phyloP scores from a whole-genome alignment of 129 eudicot genomes.

The Centella asiatica region DNA sequence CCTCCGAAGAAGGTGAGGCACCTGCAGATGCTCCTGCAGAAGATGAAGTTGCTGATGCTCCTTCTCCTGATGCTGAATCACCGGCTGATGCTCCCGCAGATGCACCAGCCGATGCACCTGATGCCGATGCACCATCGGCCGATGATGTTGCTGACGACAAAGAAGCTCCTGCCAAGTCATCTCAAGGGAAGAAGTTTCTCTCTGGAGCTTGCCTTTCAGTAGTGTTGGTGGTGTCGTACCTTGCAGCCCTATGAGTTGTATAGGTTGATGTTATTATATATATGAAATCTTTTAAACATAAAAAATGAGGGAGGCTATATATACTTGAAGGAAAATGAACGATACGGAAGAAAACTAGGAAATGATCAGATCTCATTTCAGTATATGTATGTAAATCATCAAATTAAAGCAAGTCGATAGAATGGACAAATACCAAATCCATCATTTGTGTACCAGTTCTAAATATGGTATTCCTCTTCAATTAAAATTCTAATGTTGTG shows the following conservation, averaged over 20 bases:
- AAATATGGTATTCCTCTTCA: too few relatives aligned
- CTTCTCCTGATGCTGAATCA: background rate
- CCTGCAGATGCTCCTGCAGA: background rate
- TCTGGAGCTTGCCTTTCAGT: conserved; percentile 2
- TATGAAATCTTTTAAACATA: too few relatives aligned
- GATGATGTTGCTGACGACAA: background rate
- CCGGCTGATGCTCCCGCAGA: background rate
- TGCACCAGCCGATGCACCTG: conserved; percentile 9
- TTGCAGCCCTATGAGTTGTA: background rate
- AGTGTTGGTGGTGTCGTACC: conserved; percentile 4
- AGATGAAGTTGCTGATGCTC: background rate
- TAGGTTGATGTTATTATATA: too few relatives aligned
- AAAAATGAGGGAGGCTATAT: too few relatives aligned
- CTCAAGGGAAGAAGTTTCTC: conserved; percentile 1
- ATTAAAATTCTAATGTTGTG: too few relatives aligned
- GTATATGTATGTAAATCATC: too few relatives aligned
- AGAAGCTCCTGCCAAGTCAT: background rate
- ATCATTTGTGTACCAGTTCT: too few relatives aligned
- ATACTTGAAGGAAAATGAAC: too few relatives aligned
- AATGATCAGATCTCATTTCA: too few relatives aligned
- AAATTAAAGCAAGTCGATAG: too few relatives aligned
- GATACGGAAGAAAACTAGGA: too few relatives aligned
- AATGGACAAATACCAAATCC: too few relatives aligned
- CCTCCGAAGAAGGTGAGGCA: background rate
- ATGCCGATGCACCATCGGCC: background rate